These are phyloP conservation scores for Penicillium chermesinum DNA, from an alignment of 495 filamentous ascomycete genomes.

Conservation along the genomic window DNA sequence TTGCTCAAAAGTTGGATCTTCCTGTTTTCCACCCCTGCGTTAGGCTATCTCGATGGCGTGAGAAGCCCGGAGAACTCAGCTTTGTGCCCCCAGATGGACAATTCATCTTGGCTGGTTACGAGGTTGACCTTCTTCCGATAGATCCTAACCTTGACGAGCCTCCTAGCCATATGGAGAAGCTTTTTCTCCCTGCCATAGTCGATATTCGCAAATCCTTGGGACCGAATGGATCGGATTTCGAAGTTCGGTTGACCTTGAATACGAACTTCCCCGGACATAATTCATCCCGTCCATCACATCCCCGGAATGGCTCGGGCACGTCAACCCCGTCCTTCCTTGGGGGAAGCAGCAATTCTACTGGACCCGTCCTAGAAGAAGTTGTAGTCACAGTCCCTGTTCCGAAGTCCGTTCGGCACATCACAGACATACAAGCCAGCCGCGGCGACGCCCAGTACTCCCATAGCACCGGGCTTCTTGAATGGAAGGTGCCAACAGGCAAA, in stretches of 20 bases:
- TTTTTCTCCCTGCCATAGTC: constrained; percentile 75
- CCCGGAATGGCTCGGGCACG: constrained; percentile 43
- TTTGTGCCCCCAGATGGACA: constrained; percentile 94
- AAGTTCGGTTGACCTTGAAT: constrained; percentile 72
- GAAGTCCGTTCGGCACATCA: constrained; percentile 74
- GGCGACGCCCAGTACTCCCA: constrained; percentile 80
- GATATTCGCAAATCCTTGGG: constrained; percentile 80
- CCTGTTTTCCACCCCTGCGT: constrained; percentile 98
- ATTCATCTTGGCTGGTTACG: constrained; percentile 93
- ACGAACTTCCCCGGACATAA: constrained; percentile 50
- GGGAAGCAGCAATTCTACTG: constrained; percentile 43
- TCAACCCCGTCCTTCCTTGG: constrained; percentile 60
- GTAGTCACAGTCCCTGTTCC: constrained; percentile 79
- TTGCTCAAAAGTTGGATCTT: constrained; percentile 71
- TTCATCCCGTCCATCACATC: constrained; percentile 27
- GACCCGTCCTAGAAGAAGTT: constrained; percentile 72
- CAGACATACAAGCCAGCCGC: constrained; percentile 73
- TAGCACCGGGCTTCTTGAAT: constrained; percentile 69
- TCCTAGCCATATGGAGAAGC: constrained; percentile 51
- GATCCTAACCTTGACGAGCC: constrained; percentile 39
- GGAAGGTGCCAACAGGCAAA: constrained; percentile 68
- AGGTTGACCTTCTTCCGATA: constrained; percentile 80
- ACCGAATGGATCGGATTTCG: constrained; percentile 71
- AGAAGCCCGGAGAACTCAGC: constrained; percentile 81
- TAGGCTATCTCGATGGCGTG: constrained; percentile 75